Conservation (phyloP, 345 rosid genomes). For the Rhizophora apiculata region DNA sequence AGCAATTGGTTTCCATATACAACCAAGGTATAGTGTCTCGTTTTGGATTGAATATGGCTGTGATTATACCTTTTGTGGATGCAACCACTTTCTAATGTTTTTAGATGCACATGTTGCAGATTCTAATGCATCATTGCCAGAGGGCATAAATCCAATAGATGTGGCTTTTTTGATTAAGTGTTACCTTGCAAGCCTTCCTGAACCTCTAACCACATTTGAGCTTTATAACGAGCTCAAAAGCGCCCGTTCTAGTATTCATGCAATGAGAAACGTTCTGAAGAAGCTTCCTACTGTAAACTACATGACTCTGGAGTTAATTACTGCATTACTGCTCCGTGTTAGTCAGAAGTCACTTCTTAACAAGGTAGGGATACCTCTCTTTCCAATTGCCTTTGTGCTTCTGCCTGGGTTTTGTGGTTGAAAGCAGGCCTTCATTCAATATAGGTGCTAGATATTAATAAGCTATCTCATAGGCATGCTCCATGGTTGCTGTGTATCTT, state of each 20-base stretch:
- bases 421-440: not conserved
- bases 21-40: slow-evolving; percentile 59
- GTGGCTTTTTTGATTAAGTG: slow-evolving; percentile 73
- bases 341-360: slow-evolving; percentile 81
- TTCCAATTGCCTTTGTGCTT: not conserved
- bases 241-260: slow-evolving; percentile 64
- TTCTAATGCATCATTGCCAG: slow-evolving; percentile 65
- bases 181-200: slow-evolving; percentile 92
- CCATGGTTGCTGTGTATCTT: slow-evolving; percentile 6
- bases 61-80: slow-evolving; percentile 3
- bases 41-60: slow-evolving; percentile 1
- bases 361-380: slow-evolving; percentile 48
- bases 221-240: slow-evolving; percentile 70
- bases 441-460: not conserved
- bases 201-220: slow-evolving; percentile 76
- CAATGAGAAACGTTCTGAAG: slow-evolving; percentile 66
- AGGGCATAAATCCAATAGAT: slow-evolving; percentile 65
- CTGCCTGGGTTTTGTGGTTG: not conserved
- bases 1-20: slow-evolving; percentile 68
- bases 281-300: slow-evolving; percentile 81
- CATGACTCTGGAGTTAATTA: slow-evolving; percentile 79
- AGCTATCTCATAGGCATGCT: slow-evolving; percentile 1
- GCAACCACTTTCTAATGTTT: slow-evolving; percentile 8
- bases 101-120: slow-evolving; percentile 40
- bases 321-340: slow-evolving; percentile 74